Base-by-base conservation (phyloP, 1,284 basidiomycete genomes). In the Irpex lacteus region DNA sequence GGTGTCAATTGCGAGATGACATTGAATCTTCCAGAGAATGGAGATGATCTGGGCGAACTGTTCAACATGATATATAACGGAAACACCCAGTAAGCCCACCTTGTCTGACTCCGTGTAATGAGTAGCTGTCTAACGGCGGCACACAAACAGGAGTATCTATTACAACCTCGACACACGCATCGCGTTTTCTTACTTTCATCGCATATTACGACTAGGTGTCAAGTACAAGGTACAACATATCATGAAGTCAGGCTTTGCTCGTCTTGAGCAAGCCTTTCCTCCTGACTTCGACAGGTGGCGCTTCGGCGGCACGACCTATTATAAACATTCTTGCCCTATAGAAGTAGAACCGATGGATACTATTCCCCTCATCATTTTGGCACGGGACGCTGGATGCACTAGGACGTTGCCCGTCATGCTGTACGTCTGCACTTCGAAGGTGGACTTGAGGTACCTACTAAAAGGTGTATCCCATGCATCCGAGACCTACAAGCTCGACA, bases 281-380 rank as follows among this genome's bases (percentile, higher is more conserved):
- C 5, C 34, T 0, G 18, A 36, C 18, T 56, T 36, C 11, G 54
- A 56, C 3, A 36, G 0, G 11, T 56, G 54, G 54, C 3, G 40
- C 13, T 2, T 26, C 19, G 2, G 11, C 19, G 2, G 8, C 52
- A 19, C 1, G 52, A 11, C 19, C 15, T 19, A n/a, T 11, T 1
- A 19, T n/a, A 2, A n/a, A 47, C 1, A 47, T 13, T 47, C 40
- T 1, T 13, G 52, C 52, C 18, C 18, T 19, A 32, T 53, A 19
- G 19, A n/a, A 11, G 3, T 53, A 1, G 26, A 32, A 53, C 9
- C 9, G 1, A 1, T 34, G 8, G 21, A 38, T 37, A 3, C 2
- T 13, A 63, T 65, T 7, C 47, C 49, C 2, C 60, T 64, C 36
- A 54, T 67, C 5, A 55, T 60, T 47, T 36, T 68, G 13, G 67